Evolutionary conservation across 352 stramenopile genomes (phyloP).

Genomic region (Thalassiosira livingstoniorum): DNA sequence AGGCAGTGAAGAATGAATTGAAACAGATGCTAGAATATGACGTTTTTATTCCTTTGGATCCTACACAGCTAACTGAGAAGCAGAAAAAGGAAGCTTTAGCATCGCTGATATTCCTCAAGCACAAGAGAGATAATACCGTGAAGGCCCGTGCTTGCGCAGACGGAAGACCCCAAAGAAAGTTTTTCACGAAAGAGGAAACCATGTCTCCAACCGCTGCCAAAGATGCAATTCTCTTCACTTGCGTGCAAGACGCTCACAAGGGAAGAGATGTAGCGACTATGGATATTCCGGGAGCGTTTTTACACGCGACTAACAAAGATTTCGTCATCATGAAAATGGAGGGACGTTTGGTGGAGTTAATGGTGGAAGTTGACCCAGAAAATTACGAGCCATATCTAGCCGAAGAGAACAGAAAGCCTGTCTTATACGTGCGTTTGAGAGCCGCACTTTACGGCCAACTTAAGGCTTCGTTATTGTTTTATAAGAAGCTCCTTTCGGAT

Average conservation of each 20-base stretch:
- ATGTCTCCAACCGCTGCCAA: constrained; percentile 45
- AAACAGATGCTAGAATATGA: constrained; percentile 1
- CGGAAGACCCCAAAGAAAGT: constrained; percentile 47
- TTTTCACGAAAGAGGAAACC: constrained; percentile 49
- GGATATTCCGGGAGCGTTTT: constrained; percentile 25
- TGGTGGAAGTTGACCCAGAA: constrained; percentile 32
- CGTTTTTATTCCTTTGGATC: neutral
- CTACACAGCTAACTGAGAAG: neutral
- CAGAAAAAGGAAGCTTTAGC: constrained; percentile 1
- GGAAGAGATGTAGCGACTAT: constrained; percentile 27
- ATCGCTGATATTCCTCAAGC: constrained; percentile 21
- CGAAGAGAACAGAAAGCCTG: constrained; percentile 12
- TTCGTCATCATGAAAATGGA: constrained; percentile 6
- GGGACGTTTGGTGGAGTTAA: constrained; percentile 28
- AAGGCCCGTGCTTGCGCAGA: constrained; percentile 54
- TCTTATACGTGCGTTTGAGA: constrained; percentile 29
- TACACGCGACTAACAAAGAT: constrained; percentile 20
- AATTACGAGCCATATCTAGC: constrained; percentile 41
- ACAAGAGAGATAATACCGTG: constrained; percentile 29
- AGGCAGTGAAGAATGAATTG: neutral
- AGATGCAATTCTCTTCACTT: constrained; percentile 26
- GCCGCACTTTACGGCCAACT: constrained; percentile 33
- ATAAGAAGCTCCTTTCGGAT: constrained; percentile 8
- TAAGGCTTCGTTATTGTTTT: constrained; percentile 36
- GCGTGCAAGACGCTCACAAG: constrained; percentile 29